These are phyloP conservation scores for Silene vulgaris DNA, from an alignment of 179 eudicot genomes.

Conservation along the genomic window DNA sequence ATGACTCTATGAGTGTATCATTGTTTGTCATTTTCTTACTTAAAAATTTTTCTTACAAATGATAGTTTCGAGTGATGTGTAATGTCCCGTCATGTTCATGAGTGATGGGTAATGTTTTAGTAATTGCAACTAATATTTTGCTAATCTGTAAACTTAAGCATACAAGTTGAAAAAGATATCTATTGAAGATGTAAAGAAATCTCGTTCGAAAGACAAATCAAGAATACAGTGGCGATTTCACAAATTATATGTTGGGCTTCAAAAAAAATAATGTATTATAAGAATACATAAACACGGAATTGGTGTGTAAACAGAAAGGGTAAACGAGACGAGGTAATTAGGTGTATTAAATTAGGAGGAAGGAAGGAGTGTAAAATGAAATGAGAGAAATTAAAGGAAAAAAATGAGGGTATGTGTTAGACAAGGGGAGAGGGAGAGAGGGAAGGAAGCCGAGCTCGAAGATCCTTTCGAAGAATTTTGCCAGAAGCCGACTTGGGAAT, in stretches of 20 bases:
- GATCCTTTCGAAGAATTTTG: slow-evolving; percentile 76
- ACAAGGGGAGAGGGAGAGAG: background rate
- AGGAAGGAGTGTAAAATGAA: background rate
- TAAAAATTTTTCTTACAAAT: too few species aligned
- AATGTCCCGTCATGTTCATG: too few species aligned
- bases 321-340: background rate
- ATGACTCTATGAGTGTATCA: too few species aligned
- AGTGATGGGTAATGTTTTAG: too few species aligned
- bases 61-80: too few species aligned
- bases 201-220: background rate
- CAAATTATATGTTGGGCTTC: background rate
- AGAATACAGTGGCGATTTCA: background rate
- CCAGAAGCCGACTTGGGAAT: slow-evolving; percentile 88
- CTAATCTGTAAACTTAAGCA: too few species aligned
- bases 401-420: background rate
- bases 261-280: background rate
- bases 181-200: background rate
- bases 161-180: too few species aligned
- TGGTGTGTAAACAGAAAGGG: background rate
- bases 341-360: background rate
- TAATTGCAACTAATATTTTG: too few species aligned
- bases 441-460: slow-evolving; percentile 46
- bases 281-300: slow-evolving; percentile 1
- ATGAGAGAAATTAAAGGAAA: background rate
- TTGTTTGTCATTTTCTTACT: too few species aligned